phyloP scores from a whole-genome alignment of 2,329 filamentous ascomycete species.

The Cordyceps sp. region DNA sequence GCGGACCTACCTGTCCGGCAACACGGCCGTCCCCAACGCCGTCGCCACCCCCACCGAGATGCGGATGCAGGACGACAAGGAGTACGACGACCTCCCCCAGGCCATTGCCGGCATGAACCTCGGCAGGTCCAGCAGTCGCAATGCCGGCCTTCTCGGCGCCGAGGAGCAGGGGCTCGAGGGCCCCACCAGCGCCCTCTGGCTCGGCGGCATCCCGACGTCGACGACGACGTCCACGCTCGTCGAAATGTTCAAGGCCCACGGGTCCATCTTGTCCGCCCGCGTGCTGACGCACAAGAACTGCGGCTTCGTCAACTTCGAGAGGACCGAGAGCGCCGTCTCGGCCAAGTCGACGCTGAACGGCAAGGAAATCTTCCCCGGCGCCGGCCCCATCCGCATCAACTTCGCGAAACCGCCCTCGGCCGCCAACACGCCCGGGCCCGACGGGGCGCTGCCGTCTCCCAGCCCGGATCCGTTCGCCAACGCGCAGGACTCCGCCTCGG shows the following conservation, averaged over 20 bases:
- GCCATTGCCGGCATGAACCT: slow-evolving; percentile 71
- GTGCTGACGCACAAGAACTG: slow-evolving; percentile 98
- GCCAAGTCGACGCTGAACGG: slow-evolving; percentile 81
- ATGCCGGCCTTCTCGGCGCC: slow-evolving; percentile 49
- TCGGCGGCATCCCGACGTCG: slow-evolving; percentile 91
- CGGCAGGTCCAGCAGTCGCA: slow-evolving; percentile 45
- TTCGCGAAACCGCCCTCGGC: slow-evolving; percentile 92
- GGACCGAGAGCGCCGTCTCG: slow-evolving; percentile 73
- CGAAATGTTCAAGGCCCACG: slow-evolving; percentile 90
- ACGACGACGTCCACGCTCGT: slow-evolving; percentile 90
- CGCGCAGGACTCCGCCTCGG: slow-evolving; percentile 27
- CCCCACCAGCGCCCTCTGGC: slow-evolving; percentile 86
- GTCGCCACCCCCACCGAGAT: slow-evolving; percentile 65
- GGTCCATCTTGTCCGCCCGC: slow-evolving; percentile 75
- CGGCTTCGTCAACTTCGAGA: slow-evolving; percentile 95
- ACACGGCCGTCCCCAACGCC: slow-evolving; percentile 51
- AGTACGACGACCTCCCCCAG: slow-evolving; percentile 66
- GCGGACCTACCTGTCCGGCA: slow-evolving; percentile 61
- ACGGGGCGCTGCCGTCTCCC: slow-evolving; percentile 75
- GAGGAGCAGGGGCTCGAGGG: slow-evolving; percentile 74
- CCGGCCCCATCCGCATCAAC: slow-evolving; percentile 86
- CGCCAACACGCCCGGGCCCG: slow-evolving; percentile 75
- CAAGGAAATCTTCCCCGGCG: slow-evolving; percentile 96
- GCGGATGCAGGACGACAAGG: slow-evolving; percentile 54
- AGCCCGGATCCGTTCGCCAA: slow-evolving; percentile 73